Percentiles rank a stretch among this genome's conserved stretches.
phyloP scores from a whole-genome alignment of 306 rosid species.

The Quercus dentata region DNA sequence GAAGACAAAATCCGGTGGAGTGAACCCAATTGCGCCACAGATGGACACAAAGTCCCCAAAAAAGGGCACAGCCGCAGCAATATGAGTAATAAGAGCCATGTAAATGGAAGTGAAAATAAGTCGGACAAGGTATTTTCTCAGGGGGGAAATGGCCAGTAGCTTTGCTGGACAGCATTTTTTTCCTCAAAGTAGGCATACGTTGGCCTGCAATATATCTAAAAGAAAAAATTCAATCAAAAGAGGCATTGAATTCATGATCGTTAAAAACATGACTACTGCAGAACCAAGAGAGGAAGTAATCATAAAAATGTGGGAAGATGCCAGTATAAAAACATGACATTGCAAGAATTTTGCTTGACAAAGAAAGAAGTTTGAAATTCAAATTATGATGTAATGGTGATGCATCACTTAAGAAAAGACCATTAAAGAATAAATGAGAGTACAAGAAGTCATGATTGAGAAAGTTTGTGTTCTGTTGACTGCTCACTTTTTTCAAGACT shows the following conservation, averaged over 20 bases:
- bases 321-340: too few relatives aligned
- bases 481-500: too few relatives aligned
- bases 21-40: slow-evolving; percentile 74
- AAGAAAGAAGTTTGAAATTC: too few relatives aligned
- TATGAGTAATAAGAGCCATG: slow-evolving; percentile 46
- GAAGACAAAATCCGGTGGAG: slow-evolving; percentile 69
- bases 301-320: too few relatives aligned
- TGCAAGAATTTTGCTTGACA: too few relatives aligned
- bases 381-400: too few relatives aligned
- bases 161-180: slow-evolving; percentile 33
- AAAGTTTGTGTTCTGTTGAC: too few relatives aligned
- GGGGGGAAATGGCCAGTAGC: slow-evolving; percentile 2
- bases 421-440: too few relatives aligned
- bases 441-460: too few relatives aligned
- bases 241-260: not conserved
- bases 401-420: too few relatives aligned
- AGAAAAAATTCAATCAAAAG: slow-evolving; percentile 15
- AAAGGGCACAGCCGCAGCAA: slow-evolving; percentile 69
- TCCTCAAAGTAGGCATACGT: slow-evolving; percentile 68
- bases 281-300: too few relatives aligned
- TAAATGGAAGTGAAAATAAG: slow-evolving; percentile 41
- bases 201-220: slow-evolving; percentile 79
- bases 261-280: too few relatives aligned
- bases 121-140: slow-evolving; percentile 26
- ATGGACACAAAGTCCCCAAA: slow-evolving; percentile 73